phyloP scores from a whole-genome alignment of 2,329 filamentous ascomycete species.

The Xylariales sp. region DNA sequence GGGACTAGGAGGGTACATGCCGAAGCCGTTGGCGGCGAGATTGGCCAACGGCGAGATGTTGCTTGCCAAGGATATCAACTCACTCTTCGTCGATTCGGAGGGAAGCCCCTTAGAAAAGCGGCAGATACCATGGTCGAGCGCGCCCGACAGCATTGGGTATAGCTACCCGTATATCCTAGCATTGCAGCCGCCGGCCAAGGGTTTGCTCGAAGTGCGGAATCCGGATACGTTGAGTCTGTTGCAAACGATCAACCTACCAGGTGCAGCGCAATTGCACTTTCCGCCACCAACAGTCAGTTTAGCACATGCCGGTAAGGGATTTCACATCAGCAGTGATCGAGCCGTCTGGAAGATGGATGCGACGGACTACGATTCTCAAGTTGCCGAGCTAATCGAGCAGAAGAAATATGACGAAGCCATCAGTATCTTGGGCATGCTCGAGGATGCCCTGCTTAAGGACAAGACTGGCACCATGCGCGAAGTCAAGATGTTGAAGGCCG shows the following conservation, averaged over 20 bases:
- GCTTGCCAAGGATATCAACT: constrained; percentile 97
- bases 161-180: constrained; percentile 94
- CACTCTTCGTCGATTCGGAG: constrained; percentile 79
- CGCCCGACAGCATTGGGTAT: constrained; percentile 89
- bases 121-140: constrained; percentile 86
- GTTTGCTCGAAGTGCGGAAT: constrained; percentile 84
- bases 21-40: constrained; percentile 80
- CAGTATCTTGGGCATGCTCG: constrained; percentile 81
- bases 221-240: constrained; percentile 86
- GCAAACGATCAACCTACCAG: constrained; percentile 77
- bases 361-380: constrained; percentile 84
- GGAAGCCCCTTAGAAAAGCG: constrained; percentile 78
- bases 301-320: constrained; percentile 94
- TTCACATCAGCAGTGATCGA: constrained; percentile 86
- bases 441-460: constrained; percentile 82
- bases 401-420: constrained; percentile 85
- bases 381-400: constrained; percentile 72
- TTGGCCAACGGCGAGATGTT: constrained; percentile 80
- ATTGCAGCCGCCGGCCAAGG: constrained; percentile 77
- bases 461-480: constrained; percentile 78
- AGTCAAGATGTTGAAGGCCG: constrained; percentile 88
- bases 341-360: constrained; percentile 96
- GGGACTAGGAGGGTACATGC: constrained; percentile 86
- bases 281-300: constrained; percentile 88
- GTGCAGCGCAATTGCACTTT: constrained; percentile 81